phyloP scores from a whole-genome alignment of 768 basidiomycete genomes.

The Phlebiopsis gigantea region DNA sequence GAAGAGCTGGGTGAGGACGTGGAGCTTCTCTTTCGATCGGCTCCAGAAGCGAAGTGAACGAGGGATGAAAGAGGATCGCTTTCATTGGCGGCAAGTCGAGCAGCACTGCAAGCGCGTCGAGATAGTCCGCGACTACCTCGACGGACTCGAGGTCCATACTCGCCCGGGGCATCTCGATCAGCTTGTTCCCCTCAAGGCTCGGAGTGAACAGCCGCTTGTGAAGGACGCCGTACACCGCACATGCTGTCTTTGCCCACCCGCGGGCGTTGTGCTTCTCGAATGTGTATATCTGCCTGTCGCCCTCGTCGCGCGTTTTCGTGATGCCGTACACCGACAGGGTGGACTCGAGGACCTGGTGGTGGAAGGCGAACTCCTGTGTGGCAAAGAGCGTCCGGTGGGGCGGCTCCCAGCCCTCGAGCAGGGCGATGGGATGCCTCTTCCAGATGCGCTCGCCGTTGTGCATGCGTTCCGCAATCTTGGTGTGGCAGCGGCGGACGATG shows the following conservation, averaged over 20 bases:
- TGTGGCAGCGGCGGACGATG: conserved; percentile 8
- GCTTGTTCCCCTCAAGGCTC: neutral
- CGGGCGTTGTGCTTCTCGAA: conserved; percentile 6
- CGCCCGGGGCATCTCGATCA: conserved; percentile 5
- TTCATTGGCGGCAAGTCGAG: conserved; percentile 8
- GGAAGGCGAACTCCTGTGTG: conserved; percentile 1
- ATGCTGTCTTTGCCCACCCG: conserved; percentile 5
- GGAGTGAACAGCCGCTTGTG: conserved; percentile 7
- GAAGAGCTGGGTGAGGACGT: neutral
- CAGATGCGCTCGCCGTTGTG: conserved; percentile 6
- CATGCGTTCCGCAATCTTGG: conserved; percentile 12
- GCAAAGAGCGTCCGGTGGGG: neutral
- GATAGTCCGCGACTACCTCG: conserved; percentile 5
- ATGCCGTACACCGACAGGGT: conserved; percentile 7
- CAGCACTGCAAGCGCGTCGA: conserved; percentile 8
- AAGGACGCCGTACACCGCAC: conserved; percentile 6
- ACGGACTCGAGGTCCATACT: conserved; percentile 10
- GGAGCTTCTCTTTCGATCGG: neutral
- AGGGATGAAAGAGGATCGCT: conserved; percentile 2
- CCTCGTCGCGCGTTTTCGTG: neutral
- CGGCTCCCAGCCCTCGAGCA: conserved; percentile 1
- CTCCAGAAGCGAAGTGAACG: neutral
- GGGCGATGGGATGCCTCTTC: conserved; percentile 4
- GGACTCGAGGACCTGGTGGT: conserved; percentile 8
- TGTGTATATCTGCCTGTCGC: neutral